These are phyloP conservation scores for Carallia pectinifolia DNA, from an alignment of 345 rosid genomes.

Conservation along the genomic window DNA sequence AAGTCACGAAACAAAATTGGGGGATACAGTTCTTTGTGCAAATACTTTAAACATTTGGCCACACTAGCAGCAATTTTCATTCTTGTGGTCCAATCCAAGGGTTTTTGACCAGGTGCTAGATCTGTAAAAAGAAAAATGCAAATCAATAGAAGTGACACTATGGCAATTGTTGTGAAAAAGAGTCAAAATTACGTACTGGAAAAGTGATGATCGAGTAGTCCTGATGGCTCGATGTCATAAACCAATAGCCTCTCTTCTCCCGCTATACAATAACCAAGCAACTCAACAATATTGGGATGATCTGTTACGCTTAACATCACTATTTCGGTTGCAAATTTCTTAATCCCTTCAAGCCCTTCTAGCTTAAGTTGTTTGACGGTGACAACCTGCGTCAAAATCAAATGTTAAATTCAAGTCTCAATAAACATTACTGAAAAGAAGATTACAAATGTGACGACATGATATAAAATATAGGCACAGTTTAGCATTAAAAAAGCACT, in stretches of 20 bases:
- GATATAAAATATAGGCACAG: not conserved
- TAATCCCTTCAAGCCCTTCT: conserved; percentile 39
- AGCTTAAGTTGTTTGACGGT: conserved; percentile 47
- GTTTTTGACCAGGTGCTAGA: conserved; percentile 25
- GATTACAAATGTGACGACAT: not conserved
- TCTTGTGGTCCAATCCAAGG: conserved; percentile 43
- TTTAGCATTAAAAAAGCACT: too few species aligned
- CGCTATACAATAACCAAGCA: conserved; percentile 42
- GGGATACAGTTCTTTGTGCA: conserved; percentile 37
- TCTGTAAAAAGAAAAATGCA: conserved; percentile 19
- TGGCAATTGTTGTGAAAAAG: not conserved
- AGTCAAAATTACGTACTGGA: conserved; percentile 18
- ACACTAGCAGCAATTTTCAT: conserved; percentile 51
- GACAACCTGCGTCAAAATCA: conserved; percentile 27
- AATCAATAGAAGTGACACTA: not conserved
- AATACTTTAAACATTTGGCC: conserved; percentile 42
- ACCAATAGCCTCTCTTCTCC: conserved; percentile 43
- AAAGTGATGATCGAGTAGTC: conserved; percentile 38
- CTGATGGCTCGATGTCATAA: conserved; percentile 45
- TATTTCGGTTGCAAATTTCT: conserved; percentile 41
- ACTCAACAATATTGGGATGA: conserved; percentile 43
- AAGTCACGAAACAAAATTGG: conserved; percentile 46
- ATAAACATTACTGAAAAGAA: not conserved
- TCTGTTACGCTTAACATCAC: conserved; percentile 29
- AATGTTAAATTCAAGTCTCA: conserved; percentile 1